phyloP scores from a whole-genome alignment of 1,284 basidiomycete genomes.

The Mycosarcoma maydis region DNA sequence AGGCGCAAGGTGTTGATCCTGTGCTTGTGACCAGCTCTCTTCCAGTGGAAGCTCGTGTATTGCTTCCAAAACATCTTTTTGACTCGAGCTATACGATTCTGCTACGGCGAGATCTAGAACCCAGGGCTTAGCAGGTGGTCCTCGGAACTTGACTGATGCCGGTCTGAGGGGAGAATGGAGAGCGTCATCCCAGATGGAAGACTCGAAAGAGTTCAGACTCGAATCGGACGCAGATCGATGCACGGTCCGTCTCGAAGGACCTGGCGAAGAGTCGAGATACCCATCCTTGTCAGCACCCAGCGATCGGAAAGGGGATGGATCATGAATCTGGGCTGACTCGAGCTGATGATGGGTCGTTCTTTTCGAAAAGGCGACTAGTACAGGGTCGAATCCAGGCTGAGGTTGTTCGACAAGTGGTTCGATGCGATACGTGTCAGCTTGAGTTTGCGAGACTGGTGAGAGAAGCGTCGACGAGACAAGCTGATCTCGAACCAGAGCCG shows the following conservation, averaged over 20 bases:
- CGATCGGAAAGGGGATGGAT: background rate
- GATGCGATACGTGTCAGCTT: background rate
- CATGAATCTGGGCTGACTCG: too few species aligned
- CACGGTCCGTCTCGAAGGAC: conserved; percentile 8
- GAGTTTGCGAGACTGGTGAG: background rate
- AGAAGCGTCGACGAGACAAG: conserved; percentile 39
- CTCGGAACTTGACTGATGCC: conserved; percentile 28
- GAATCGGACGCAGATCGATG: conserved; percentile 21
- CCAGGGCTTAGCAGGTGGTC: conserved; percentile 13
- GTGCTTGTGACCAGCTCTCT: background rate
- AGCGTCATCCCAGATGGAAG: conserved; percentile 28
- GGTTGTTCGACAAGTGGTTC: background rate
- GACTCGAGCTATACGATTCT: conserved; percentile 1
- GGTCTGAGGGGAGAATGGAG: background rate
- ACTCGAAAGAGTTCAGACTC: conserved; percentile 18
- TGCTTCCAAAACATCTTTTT: conserved; percentile 17
- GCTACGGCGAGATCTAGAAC: conserved; percentile 21
- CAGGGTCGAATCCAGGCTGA: conserved; percentile 14
- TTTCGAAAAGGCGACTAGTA: conserved; percentile 22
- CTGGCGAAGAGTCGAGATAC: conserved; percentile 25
- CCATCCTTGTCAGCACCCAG: conserved; percentile 2
- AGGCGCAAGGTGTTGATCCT: conserved; percentile 30
- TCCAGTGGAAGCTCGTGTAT: conserved; percentile 13
- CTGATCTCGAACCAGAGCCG: conserved; percentile 4
- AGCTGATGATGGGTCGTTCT: conserved; percentile 1